Conservation (phyloP, 768 basidiomycete species). For the Rhizopogon sp. region DNA sequence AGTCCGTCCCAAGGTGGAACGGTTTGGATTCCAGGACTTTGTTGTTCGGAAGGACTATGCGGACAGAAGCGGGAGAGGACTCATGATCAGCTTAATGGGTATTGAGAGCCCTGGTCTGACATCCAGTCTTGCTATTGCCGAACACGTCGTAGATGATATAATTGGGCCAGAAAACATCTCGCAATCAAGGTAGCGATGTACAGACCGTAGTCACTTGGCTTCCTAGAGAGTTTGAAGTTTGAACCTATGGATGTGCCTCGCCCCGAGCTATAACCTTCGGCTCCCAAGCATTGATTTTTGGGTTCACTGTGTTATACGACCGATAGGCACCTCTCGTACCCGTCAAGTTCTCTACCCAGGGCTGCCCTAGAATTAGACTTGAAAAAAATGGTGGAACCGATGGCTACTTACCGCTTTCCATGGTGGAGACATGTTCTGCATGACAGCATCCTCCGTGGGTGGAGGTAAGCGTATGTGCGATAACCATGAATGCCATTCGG, state of each 20-base stretch:
- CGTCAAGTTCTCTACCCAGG: conserved; percentile 84
- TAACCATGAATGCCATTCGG: conserved; percentile 98
- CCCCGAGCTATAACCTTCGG: conserved; percentile 59
- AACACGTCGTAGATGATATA: conserved; percentile 67
- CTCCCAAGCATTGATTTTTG: conserved; percentile 83
- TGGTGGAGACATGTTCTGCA: conserved; percentile 63
- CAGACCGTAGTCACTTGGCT: background rate
- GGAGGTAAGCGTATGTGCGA: conserved; percentile 83
- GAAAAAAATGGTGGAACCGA: background rate
- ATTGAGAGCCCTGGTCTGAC: conserved; percentile 95
- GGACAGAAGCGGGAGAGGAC: conserved; percentile 23
- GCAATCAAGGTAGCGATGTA: background rate
- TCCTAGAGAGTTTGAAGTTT: background rate
- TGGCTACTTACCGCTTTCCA: conserved; percentile 75
- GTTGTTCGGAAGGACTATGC: conserved; percentile 62
- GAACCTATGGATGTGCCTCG: conserved; percentile 6
- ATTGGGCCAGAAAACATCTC: conserved; percentile 17
- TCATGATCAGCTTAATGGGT: conserved; percentile 80
- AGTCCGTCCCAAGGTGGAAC: conserved; percentile 82
- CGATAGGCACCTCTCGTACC: conserved; percentile 90
- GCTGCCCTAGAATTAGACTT: conserved; percentile 37
- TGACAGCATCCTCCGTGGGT: conserved; percentile 67
- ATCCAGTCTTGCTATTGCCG: conserved; percentile 80
- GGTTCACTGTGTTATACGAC: conserved; percentile 80
- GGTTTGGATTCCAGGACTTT: conserved; percentile 86